These are phyloP conservation scores for Perilla frutescens DNA, from an alignment of 257 asterid genomes.

Conservation along the genomic window DNA sequence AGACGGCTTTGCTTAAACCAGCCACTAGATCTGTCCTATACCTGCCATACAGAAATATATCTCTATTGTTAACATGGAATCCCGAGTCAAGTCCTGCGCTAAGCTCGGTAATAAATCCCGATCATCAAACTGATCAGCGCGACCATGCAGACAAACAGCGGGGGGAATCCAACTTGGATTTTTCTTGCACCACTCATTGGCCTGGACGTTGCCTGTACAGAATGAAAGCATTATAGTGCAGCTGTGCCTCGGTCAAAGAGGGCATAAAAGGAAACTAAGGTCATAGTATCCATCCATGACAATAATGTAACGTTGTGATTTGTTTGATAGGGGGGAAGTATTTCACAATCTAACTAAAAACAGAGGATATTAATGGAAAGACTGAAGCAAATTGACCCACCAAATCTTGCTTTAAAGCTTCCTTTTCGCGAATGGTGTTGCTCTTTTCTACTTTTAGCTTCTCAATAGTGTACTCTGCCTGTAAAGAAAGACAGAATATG, in stretches of 20 bases:
- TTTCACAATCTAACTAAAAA: not conserved
- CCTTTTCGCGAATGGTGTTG: slow-evolving; percentile 49
- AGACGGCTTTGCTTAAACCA: slow-evolving; percentile 30
- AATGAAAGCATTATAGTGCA: not conserved
- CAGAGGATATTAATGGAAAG: slow-evolving; percentile 7
- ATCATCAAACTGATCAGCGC: slow-evolving; percentile 63
- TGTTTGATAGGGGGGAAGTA: not conserved
- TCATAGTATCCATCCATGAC: not conserved
- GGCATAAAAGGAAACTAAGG: not conserved
- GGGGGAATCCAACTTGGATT: slow-evolving; percentile 71
- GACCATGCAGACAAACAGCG: slow-evolving; percentile 72
- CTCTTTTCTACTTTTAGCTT: slow-evolving; percentile 61
- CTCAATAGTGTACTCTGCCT: slow-evolving; percentile 65
- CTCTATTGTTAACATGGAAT: slow-evolving; percentile 27
- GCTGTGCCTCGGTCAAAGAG: not conserved
- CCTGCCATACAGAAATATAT: slow-evolving; percentile 23
- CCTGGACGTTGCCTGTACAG: slow-evolving; percentile 55
- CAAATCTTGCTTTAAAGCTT: slow-evolving; percentile 59
- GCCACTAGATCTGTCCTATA: slow-evolving; percentile 29
- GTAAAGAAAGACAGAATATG: slow-evolving; percentile 33
- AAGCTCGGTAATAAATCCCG: slow-evolving; percentile 49
- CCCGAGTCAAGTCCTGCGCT: slow-evolving; percentile 13
- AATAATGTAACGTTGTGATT: not conserved
- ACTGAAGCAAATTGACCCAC: slow-evolving; percentile 41
- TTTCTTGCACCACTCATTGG: slow-evolving; percentile 44